Conservation (phyloP, 2,329 filamentous ascomycete species). For the Diaporthe australafricana region DNA sequence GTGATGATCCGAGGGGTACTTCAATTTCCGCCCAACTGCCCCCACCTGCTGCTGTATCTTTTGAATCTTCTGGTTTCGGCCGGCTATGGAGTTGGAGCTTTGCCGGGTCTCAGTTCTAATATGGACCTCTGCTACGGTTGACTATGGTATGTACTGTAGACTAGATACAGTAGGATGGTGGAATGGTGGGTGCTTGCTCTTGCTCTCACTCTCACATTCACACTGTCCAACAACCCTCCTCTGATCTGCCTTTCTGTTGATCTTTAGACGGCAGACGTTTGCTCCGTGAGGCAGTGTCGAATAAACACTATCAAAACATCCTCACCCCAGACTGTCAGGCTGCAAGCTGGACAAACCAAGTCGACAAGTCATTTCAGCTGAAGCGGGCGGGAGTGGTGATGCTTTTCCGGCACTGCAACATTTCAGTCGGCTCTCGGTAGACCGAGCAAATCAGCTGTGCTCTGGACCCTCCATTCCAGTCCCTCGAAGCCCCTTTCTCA, state of each 20-base stretch:
- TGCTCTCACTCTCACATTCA: neutral
- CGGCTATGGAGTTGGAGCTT: neutral
- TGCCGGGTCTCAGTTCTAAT: slow-evolving; percentile 6
- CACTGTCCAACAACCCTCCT: neutral
- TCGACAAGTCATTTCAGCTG: slow-evolving; percentile 20
- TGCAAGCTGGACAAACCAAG: slow-evolving; percentile 3
- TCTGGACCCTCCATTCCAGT: slow-evolving; percentile 23
- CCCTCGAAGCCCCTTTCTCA: slow-evolving; percentile 19
- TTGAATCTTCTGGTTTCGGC: neutral
- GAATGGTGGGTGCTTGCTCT: neutral
- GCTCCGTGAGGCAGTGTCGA: slow-evolving; percentile 11
- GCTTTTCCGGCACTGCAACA: slow-evolving; percentile 17
- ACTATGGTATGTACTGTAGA: neutral
- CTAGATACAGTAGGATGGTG: neutral
- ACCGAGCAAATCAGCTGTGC: slow-evolving; percentile 32
- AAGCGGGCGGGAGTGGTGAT: slow-evolving; percentile 20
- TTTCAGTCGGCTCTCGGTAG: slow-evolving; percentile 33
- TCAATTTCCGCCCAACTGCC: slow-evolving; percentile 17
- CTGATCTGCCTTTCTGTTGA: neutral
- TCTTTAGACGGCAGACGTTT: neutral
- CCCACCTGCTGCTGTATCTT: slow-evolving; percentile 6
- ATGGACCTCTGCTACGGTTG: neutral
- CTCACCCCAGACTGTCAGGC: neutral
- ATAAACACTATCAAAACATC: neutral
- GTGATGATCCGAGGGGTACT: slow-evolving; percentile 4